These are phyloP conservation scores for Fusarium sp. DNA, from an alignment of 2,329 filamentous ascomycete species.

Conservation along the genomic window DNA sequence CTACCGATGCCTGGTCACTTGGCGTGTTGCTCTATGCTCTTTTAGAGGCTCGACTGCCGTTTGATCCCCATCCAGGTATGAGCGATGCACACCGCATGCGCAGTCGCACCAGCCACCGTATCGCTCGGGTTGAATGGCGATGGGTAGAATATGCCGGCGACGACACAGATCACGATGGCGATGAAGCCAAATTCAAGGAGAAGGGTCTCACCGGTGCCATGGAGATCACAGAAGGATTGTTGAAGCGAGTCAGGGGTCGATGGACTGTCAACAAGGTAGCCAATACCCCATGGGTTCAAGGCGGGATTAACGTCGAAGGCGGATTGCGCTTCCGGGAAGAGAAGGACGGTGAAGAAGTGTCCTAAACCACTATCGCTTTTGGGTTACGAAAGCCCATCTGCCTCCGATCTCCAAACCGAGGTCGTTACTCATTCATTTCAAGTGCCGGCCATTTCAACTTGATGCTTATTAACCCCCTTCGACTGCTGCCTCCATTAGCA, in stretches of 20 bases:
- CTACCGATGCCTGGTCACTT: conserved; percentile 94
- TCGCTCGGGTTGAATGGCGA: conserved; percentile 94
- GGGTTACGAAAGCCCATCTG: background rate
- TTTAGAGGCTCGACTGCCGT: conserved; percentile 92
- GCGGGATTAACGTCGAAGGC: conserved; percentile 78
- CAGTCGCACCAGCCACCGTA: conserved; percentile 91
- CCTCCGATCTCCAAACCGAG: background rate
- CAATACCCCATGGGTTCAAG: conserved; percentile 80
- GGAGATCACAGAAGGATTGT: conserved; percentile 84
- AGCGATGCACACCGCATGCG: conserved; percentile 82
- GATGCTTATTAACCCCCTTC: background rate
- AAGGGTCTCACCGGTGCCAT: conserved; percentile 81
- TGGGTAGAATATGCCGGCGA: conserved; percentile 90
- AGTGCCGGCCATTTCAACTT: conserved; percentile 11
- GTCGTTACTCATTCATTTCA: conserved; percentile 10
- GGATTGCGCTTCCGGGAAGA: conserved; percentile 73
- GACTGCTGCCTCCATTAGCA: background rate
- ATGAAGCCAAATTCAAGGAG: conserved; percentile 72
- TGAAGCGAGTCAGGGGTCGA: conserved; percentile 86
- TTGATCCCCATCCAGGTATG: conserved; percentile 88
- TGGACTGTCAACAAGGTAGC: conserved; percentile 83
- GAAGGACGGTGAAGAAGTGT: conserved; percentile 69
- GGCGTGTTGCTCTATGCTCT: conserved; percentile 94
- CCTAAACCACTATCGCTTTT: conserved; percentile 29
- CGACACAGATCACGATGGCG: conserved; percentile 87